Evolutionary conservation across 129 eudicot species (phyloP).

Genomic region (Escallonia herrerae): DNA sequence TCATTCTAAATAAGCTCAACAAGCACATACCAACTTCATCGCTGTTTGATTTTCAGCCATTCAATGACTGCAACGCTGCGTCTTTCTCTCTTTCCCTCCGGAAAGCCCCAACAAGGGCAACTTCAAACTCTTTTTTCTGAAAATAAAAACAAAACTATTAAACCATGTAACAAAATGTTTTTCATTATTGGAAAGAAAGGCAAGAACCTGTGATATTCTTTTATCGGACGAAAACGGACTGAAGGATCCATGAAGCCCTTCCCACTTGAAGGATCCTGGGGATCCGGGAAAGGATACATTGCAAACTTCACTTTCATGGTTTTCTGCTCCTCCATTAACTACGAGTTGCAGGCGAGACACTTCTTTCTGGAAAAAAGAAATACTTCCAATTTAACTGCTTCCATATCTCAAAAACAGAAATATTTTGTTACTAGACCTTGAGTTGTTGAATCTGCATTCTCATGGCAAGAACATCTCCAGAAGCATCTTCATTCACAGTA

Average conservation of each 20-base stretch:
- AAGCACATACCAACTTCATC: slow-evolving; percentile 65
- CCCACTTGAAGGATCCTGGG: slow-evolving; percentile 92
- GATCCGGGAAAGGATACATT: slow-evolving; percentile 59
- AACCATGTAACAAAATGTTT: not conserved
- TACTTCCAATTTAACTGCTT: no score
- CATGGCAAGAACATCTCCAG: slow-evolving; percentile 99
- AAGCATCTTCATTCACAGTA: slow-evolving; percentile 95
- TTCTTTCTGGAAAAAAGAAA: slow-evolving; percentile 58
- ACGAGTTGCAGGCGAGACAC: slow-evolving; percentile 71
- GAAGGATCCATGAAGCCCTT: slow-evolving; percentile 62
- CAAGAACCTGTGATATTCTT: slow-evolving; percentile 57
- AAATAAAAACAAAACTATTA: slow-evolving; percentile 11
- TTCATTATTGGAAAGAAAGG: not conserved
- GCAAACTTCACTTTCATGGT: slow-evolving; percentile 48
- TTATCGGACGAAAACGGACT: slow-evolving; percentile 74
- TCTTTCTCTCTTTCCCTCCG: slow-evolving; percentile 96
- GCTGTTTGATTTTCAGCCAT: slow-evolving; percentile 79
- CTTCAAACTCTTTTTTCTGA: slow-evolving; percentile 92
- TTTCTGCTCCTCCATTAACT: slow-evolving; percentile 58
- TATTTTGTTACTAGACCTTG: slow-evolving; percentile 43
- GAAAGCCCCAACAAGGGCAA: slow-evolving; percentile 87
- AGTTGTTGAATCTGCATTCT: slow-evolving; percentile 88
- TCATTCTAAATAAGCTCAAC: not conserved
- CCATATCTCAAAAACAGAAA: not conserved
- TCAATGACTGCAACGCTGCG: slow-evolving; percentile 57